Base-by-base conservation (phyloP, 2,329 filamentous ascomycete genomes). In the Aspergillus ochraceoroseus region DNA sequence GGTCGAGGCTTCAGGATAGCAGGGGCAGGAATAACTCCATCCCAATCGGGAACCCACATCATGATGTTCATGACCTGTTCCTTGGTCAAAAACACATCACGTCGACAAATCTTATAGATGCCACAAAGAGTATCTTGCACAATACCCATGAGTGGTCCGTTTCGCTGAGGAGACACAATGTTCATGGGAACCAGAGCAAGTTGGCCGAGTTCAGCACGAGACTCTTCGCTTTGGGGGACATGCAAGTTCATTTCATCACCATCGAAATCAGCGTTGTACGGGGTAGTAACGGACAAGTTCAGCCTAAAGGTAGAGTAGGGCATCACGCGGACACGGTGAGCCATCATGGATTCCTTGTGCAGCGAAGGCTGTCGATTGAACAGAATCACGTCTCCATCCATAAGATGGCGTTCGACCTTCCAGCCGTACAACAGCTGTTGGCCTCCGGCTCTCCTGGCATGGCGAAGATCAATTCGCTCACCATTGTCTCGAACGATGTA, bases 341-440 rank as follows among this genome's bases (percentile, higher is more conserved):
- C 92, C 94, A 98, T 98, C 92, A 98, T 99, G 46, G 92, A 98
- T 64, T 98, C 92, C 68, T 99, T 99, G 76, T 99, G 92, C 58
- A 99, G 75, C 23, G 92, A 99, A 1, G 92, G 92, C 63, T 99
- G 92, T 75, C 92, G 92, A 66, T 98, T 99, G 80, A 99, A 99
- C 60, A 98, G 89, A 68, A 99, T 96, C 52, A 87, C 94, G 66
- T 99, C 92, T 43, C 90, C 90, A 58, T 95, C 87, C 57, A 94
- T 82, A 50, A 99, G 80, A 67, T 99, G 92, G 47, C 92, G 84
- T 69, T 99, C 92, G 23, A 99, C 94, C 63, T 95, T 96, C 90
- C 90, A 96, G 33, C 94, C 94, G 61, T 95, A 95, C 58, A 95
- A 86, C 20, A 98, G 71, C 49, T 95, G 87, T 47, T 89, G 83